These are phyloP conservation scores for Ophiostoma triangulosporum DNA, from an alignment of 2,329 filamentous ascomycete species.

Conservation along the genomic window DNA sequence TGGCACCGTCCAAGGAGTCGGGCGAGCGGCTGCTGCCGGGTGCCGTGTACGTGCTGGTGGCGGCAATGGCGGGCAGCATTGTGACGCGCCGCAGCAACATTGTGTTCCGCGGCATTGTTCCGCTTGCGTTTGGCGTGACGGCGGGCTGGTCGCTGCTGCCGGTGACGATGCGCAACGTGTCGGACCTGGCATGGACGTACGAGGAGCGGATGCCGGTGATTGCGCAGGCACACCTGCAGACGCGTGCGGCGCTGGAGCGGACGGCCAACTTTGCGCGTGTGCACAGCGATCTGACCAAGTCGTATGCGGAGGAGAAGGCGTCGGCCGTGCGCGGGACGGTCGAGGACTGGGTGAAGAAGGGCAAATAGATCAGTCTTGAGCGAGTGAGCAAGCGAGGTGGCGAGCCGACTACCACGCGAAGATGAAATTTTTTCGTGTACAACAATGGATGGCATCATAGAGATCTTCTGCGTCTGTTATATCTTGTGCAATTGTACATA, in stretches of 20 bases:
- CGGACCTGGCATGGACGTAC: conserved; percentile 78
- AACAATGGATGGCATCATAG: background rate
- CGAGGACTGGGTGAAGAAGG: conserved; percentile 86
- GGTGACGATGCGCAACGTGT: conserved; percentile 79
- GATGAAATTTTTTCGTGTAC: too few relatives aligned
- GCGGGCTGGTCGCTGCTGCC: conserved; percentile 78
- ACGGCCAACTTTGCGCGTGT: conserved; percentile 61
- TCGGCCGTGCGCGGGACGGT: conserved; percentile 59
- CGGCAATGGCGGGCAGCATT: conserved; percentile 90
- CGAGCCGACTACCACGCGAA: too few relatives aligned
- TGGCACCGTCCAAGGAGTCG: conserved; percentile 73
- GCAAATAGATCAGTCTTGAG: conserved; percentile 42
- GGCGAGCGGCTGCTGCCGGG: conserved; percentile 86
- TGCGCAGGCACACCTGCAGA: conserved; percentile 63
- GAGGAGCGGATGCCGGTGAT: conserved; percentile 79
- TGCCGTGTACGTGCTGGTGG: conserved; percentile 80
- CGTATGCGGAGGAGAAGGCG: conserved; percentile 71
- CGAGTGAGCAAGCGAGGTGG: background rate
- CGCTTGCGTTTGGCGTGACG: conserved; percentile 65
- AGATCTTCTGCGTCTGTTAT: background rate
- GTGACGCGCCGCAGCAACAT: conserved; percentile 78
- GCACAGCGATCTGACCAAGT: conserved; percentile 56
- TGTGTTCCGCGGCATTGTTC: conserved; percentile 61
- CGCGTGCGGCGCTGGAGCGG: conserved; percentile 54
- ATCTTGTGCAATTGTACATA: too few relatives aligned